Evolutionary conservation across 345 rosid species (phyloP), one percentile per base, ranked within the genome.

Genomic region (Lumnitzera racemosa): DNA sequence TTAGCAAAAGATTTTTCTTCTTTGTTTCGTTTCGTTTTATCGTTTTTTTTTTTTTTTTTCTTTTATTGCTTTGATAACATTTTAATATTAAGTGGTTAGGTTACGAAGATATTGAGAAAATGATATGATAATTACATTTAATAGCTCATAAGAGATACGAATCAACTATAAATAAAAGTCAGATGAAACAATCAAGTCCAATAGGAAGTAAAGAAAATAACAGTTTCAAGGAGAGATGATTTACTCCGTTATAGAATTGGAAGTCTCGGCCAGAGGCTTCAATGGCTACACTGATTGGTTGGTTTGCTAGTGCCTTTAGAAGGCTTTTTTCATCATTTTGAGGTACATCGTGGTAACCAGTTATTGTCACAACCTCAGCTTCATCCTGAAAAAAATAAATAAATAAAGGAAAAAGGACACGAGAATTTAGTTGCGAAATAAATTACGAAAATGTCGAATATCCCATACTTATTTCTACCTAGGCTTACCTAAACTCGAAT

Each of bases 201-300:
- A 2, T 16, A 25, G 12, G n/a, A 11, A 20, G 4, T 15, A 43
- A 49, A 12, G 16, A 51, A 29, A 53, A 25, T 3, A 14, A 46
- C 47, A 7, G 5, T 9, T 36, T 36, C 7, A 36, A 36, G 2
- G 0, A 25, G 12, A 52, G 48, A 23, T 53, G 20, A 46, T 74
- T 76, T 61, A 78, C 91, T 66, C 86, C 83, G 4, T 78, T 73
- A 47, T 85, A 82, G 57, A 82, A 82, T 66, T 82, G 91, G 75
- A 82, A 82, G 46, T 85, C 80, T 67, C 82, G 68, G 25, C 74
- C 79, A 8, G 88, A 82, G 36, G 86, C 91, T 13, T 82, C 84
- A 36, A 80, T 73, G 51, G 84, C 88, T 1, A 85, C 78, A 43
- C 86, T 78, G 12, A 82, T 67, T 16, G 86, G 88, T 57, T 78